These are phyloP conservation scores for Xylaria sp. DNA, from an alignment of 2,329 filamentous ascomycete species.

Conservation along the genomic window DNA sequence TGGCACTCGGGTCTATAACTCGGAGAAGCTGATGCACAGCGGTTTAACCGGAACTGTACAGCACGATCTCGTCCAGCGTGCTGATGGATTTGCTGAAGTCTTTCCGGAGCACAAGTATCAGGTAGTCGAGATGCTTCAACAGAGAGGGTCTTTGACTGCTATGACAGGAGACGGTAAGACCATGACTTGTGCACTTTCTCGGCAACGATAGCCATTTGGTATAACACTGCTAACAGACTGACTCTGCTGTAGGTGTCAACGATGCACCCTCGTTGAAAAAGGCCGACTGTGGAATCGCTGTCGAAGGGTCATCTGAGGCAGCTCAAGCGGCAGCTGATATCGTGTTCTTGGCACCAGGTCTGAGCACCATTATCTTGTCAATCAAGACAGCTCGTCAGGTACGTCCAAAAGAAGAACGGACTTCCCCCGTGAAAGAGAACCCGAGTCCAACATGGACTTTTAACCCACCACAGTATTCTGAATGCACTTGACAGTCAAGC, in stretches of 20 bases:
- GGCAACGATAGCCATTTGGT: not conserved
- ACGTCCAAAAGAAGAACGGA: constrained; percentile 6
- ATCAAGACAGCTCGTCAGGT: constrained; percentile 64
- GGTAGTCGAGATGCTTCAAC: constrained; percentile 70
- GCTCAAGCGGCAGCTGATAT: constrained; percentile 69
- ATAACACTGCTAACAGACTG: constrained; percentile 4
- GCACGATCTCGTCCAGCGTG: constrained; percentile 71
- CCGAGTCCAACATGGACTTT: not conserved
- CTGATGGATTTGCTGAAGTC: constrained; percentile 68
- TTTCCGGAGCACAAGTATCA: constrained; percentile 74
- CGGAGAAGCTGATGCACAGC: constrained; percentile 69
- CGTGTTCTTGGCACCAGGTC: constrained; percentile 67
- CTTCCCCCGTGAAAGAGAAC: not conserved
- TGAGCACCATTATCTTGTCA: constrained; percentile 65
- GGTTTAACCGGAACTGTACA: constrained; percentile 67
- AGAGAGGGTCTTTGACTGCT: constrained; percentile 66
- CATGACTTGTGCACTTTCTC: not conserved
- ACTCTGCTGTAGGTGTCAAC: constrained; percentile 51
- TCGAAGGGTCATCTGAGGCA: constrained; percentile 66
- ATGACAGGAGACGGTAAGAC: constrained; percentile 63
- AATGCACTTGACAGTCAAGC: not conserved
- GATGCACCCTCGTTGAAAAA: constrained; percentile 70
- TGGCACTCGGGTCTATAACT: constrained; percentile 77
- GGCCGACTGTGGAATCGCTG: constrained; percentile 68
- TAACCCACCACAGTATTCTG: not conserved